Percentiles rank a stretch among this genome's conserved stretches.
Conservation (phyloP, 129 eudicot genomes). For the Sambucus nigra region DNA sequence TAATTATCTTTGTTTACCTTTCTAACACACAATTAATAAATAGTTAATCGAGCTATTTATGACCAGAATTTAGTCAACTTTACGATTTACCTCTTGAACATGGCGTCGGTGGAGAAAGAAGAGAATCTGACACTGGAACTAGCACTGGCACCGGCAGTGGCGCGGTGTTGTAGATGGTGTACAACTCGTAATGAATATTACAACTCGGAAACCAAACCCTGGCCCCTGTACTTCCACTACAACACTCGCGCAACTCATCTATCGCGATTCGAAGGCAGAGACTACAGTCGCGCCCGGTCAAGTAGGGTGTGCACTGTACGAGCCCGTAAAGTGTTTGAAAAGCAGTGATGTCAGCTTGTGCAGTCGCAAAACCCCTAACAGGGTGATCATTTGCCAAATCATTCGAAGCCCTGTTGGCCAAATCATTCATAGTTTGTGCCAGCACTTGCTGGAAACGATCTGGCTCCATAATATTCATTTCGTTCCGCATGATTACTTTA, state of each 20-base stretch:
- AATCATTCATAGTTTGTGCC: background rate
- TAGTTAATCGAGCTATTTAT: too few relatives aligned
- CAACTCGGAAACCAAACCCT: slow-evolving; percentile 13
- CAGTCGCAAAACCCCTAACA: slow-evolving; percentile 1
- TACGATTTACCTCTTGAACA: too few relatives aligned
- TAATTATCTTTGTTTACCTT: too few relatives aligned
- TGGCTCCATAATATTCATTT: too few relatives aligned
- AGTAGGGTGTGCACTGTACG: background rate
- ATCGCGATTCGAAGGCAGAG: slow-evolving; percentile 6
- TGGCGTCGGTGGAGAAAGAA: too few relatives aligned
- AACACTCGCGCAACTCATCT: background rate
- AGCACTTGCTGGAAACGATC: too few relatives aligned
- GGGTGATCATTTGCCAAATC: slow-evolving; percentile 3
- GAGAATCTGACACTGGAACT: too few relatives aligned
- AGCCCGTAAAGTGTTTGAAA: background rate
- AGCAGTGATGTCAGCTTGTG: background rate
- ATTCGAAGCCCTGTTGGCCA: background rate
- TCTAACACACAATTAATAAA: too few relatives aligned
- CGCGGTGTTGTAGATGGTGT: slow-evolving; percentile 24
- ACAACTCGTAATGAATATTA: slow-evolving; percentile 19
- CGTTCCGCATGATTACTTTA: too few relatives aligned
- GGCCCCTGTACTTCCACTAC: slow-evolving; percentile 4
- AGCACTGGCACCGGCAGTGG: too few relatives aligned
- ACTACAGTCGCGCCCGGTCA: background rate
- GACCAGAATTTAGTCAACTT: too few relatives aligned